Percentiles rank a stretch among this genome's conserved stretches.
Evolutionary conservation across 225 moss, liverwort and hornwort genomes (phyloP).

Genomic region (Pleurozium schreberi): DNA sequence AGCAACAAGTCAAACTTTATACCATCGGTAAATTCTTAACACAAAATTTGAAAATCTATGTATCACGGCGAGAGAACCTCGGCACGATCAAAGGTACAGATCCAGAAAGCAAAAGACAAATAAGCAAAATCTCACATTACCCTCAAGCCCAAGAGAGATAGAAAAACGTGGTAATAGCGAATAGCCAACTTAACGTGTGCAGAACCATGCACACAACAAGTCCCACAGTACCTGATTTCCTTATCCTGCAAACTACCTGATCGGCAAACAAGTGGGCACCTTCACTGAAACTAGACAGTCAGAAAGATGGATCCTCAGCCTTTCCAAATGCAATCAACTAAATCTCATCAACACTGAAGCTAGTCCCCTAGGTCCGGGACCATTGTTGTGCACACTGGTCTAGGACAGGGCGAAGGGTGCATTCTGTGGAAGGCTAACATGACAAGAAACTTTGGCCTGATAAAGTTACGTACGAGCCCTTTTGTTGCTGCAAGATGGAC

Average conservation of each 20-base stretch:
- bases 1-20: conserved; percentile 21
- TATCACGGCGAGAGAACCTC: conserved; percentile 18
- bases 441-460: conserved; percentile 40
- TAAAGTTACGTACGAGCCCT: conserved; percentile 59
- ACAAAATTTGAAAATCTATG: conserved; percentile 19
- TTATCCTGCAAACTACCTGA: conserved; percentile 42
- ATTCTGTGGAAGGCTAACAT: conserved; percentile 39
- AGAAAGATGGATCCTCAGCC: conserved; percentile 30
- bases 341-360: conserved; percentile 26
- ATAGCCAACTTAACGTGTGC: conserved; percentile 35
- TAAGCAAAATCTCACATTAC: conserved; percentile 17
- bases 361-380: conserved; percentile 23
- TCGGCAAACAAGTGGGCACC: conserved; percentile 29
- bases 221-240: conserved; percentile 32
- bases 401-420: conserved; percentile 23
- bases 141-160: conserved; percentile 11
- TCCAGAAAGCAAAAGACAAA: conserved; percentile 9
- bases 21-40: conserved; percentile 11
- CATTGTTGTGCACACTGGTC: conserved; percentile 15
- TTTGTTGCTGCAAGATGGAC: conserved; percentile 71
- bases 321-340: conserved; percentile 37
- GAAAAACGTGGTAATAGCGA: conserved; percentile 23
- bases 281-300: conserved; percentile 35
- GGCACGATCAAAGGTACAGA: conserved; percentile 15
- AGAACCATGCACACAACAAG: conserved; percentile 37